A percentile compares a stretch with the other conserved stretches of the same genome.
Evolutionary conservation across 495 filamentous ascomycete genomes (phyloP).

Genomic region (Xylaria intraflava): DNA sequence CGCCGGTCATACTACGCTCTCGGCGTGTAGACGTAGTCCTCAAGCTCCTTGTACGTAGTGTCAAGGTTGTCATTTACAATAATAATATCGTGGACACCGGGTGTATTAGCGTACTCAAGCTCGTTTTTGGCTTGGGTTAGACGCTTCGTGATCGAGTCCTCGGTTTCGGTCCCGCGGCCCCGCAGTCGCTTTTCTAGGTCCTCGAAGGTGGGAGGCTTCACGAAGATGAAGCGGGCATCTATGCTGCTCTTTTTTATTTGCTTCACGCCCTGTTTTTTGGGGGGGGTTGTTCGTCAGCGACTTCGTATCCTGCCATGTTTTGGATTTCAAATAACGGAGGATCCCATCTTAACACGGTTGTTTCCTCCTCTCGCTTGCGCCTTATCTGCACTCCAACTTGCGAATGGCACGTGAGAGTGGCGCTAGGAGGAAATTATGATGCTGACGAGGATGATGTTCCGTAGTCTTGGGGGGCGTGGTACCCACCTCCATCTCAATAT

Average conservation of each 20-base stretch:
- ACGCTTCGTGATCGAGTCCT: conserved; percentile 68
- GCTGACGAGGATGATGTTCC: not conserved
- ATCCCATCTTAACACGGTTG: too few relatives aligned
- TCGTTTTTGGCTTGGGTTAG: conserved; percentile 74
- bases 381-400: not conserved
- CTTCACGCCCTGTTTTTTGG: conserved; percentile 64
- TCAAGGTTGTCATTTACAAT: conserved; percentile 90
- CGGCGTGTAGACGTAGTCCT: conserved; percentile 52
- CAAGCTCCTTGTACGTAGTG: conserved; percentile 70
- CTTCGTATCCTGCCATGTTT: not conserved
- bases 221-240: conserved; percentile 76
- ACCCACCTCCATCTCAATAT: conserved; percentile 88
- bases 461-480: not conserved
- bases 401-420: not conserved
- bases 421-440: not conserved
- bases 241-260: conserved; percentile 77
- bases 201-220: conserved; percentile 71
- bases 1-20: conserved; percentile 12
- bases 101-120: conserved; percentile 67
- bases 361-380: too few relatives aligned
- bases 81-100: conserved; percentile 73
- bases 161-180: conserved; percentile 76
- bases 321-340: not conserved
- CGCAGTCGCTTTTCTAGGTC: conserved; percentile 70
- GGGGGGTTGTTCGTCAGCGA: conserved; percentile 3